Conservation (phyloP, 75 land plant genomes). For the Pinus taeda region DNA sequence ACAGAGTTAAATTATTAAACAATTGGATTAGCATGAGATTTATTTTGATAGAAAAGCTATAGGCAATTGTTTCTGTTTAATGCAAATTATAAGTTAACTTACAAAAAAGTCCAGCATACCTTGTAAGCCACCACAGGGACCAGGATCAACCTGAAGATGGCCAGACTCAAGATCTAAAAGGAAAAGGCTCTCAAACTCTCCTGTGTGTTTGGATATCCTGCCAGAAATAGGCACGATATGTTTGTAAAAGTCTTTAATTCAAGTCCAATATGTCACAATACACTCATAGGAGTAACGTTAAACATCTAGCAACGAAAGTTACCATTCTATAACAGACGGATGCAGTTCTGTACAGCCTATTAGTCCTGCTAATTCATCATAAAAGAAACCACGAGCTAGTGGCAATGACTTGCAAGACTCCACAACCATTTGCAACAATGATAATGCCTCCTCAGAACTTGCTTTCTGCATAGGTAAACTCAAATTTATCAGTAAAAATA, state of each 20-base stretch:
- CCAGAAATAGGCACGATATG: background rate
- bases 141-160: conserved; percentile 21
- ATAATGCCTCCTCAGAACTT: conserved; percentile 61
- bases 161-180: conserved; percentile 78
- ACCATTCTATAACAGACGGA: conserved; percentile 79
- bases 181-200: conserved; percentile 75
- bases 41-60: background rate
- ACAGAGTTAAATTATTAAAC: background rate
- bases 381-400: conserved; percentile 55
- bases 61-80: background rate
- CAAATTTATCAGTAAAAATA: background rate
- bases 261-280: background rate
- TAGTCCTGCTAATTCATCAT: conserved; percentile 62
- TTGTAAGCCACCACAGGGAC: conserved; percentile 44
- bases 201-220: conserved; percentile 74
- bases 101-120: conserved; percentile 27
- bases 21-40: background rate
- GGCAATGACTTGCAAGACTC: conserved; percentile 66
- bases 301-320: background rate
- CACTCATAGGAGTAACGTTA: background rate
- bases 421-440: conserved; percentile 57
- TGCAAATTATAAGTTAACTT: background rate
- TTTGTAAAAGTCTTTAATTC: background rate
- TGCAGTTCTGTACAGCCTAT: conserved; percentile 42
- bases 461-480: conserved; percentile 37